phyloP scores from a whole-genome alignment of 805 yeast species.

The Yarrowia sp. region DNA sequence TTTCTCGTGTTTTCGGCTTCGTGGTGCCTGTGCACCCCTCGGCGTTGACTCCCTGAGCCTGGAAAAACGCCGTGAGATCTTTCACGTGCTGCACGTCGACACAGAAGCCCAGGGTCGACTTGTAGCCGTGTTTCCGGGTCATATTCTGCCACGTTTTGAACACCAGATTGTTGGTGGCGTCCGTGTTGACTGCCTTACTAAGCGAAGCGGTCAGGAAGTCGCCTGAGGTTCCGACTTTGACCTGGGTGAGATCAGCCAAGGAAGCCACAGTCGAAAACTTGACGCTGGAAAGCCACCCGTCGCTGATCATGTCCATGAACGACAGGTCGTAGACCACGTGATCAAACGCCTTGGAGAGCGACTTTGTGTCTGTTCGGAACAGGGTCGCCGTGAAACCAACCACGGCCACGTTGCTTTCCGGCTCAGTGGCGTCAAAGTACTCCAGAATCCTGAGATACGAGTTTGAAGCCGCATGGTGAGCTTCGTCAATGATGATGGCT shows the following conservation, averaged over 20 bases:
- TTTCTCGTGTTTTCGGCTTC: constrained; percentile 57
- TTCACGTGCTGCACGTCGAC: constrained; percentile 74
- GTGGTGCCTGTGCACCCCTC: constrained; percentile 76
- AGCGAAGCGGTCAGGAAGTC: constrained; percentile 65
- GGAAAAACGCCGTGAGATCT: constrained; percentile 60
- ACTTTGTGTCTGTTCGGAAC: constrained; percentile 72
- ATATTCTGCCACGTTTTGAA: constrained; percentile 59
- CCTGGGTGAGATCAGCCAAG: constrained; percentile 55
- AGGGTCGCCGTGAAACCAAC: constrained; percentile 93
- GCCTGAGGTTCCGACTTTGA: constrained; percentile 49
- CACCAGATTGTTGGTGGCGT: constrained; percentile 62
- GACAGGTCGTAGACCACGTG: constrained; percentile 74
- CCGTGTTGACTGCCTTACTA: constrained; percentile 62
- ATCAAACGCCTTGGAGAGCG: constrained; percentile 68
- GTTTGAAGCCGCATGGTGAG: constrained; percentile 77
- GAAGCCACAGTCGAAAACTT: constrained; percentile 65
- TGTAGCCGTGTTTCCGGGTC: constrained; percentile 52
- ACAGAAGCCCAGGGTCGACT: constrained; percentile 78
- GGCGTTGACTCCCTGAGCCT: constrained; percentile 67
- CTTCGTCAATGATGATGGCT: constrained; percentile 84
- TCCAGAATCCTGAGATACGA: constrained; percentile 66
- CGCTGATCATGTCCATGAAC: constrained; percentile 68
- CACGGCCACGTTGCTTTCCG: constrained; percentile 58
- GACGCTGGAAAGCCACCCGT: constrained; percentile 74
- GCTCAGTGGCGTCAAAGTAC: constrained; percentile 60